Base-by-base conservation (phyloP, 2,329 filamentous ascomycete genomes). In the Fonsecaea pugnacius region DNA sequence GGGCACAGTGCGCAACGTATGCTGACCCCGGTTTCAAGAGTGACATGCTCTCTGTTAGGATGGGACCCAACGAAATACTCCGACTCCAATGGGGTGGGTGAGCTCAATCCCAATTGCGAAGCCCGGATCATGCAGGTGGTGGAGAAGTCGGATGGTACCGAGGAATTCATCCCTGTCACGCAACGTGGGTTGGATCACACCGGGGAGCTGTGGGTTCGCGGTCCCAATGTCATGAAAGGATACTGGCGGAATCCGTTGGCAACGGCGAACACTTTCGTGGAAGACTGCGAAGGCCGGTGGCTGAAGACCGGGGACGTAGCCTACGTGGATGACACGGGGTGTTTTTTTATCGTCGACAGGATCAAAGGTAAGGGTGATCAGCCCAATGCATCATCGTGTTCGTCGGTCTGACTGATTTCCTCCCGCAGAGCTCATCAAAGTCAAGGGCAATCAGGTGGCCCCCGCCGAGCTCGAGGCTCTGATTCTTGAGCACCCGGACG, bases 321-420 rank as follows among this genome's bases (percentile, higher is more conserved):
- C 0, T 84, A 85, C 70, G 48, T 62, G 1, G 65, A 67, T 35
- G 33, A 64, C 14, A 36, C 64, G 4, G 60, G 62, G 4, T 32
- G 33, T 5, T 65, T 62, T 21, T 67, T 43, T 78, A 91, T 94
- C 72, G 92, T 91, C 0, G 91, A 95, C 73, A 87, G 91, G 3
- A 78, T 36, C 89, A 12, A 90, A 63, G 50, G 60, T 56, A 56
- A 36, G 35, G n/a, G 14, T 38, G n/a, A 50, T n/a, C 53, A 18
- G 4, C 33, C 33, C 6, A 36, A 36, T 36, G 35, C 3, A 32
- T 30, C 21, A 53, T 30, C 21, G 30, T 30, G 16, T 4, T n/a
- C 14, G 30, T 36, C 35, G 35, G n/a, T 30, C 53, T 56, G 24
- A 56, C 53, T 18, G 33, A n/a, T n/a, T n/a, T n/a, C 53, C 3